phyloP scores from a whole-genome alignment of 2,329 filamentous ascomycete genomes.

The Ceratocystis ficicola region DNA sequence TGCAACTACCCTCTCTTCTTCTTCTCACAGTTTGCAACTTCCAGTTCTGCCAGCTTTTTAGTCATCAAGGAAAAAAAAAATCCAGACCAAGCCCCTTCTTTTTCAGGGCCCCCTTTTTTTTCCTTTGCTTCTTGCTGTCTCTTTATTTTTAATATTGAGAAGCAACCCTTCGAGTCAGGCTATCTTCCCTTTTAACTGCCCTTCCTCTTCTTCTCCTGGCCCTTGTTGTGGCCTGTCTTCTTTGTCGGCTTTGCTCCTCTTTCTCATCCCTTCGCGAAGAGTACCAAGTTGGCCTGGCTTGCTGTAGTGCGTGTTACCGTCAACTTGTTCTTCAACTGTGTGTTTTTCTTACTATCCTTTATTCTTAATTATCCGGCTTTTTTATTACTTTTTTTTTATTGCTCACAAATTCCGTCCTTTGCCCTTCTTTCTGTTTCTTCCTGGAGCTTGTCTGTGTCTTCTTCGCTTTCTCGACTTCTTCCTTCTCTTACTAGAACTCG shows the following conservation, averaged over 20 bases:
- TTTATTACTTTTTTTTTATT: constrained; percentile 11
- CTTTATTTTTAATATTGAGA: constrained; percentile 8
- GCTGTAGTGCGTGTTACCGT: neutral
- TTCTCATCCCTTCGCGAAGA: constrained; percentile 10
- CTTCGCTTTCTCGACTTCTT: constrained; percentile 9
- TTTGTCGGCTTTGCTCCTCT: constrained; percentile 3
- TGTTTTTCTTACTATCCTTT: constrained; percentile 15
- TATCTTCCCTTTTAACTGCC: neutral
- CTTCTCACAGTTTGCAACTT: neutral
- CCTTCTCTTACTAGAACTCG: neutral
- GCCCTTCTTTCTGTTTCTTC: constrained; percentile 9
- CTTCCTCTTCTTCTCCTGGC: constrained; percentile 2
- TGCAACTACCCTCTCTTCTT: neutral
- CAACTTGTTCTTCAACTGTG: neutral
- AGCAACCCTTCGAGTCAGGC: neutral
- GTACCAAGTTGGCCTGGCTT: neutral
- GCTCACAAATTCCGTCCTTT: constrained; percentile 9
- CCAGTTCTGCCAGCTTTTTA: constrained; percentile 13
- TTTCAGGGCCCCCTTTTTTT: constrained; percentile 12
- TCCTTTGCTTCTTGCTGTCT: constrained; percentile 17
- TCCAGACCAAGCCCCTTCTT: neutral
- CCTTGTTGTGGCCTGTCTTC: neutral
- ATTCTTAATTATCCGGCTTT: constrained; percentile 15
- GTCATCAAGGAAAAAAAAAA: neutral
- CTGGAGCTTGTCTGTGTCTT: neutral